Evolutionary conservation across 1,284 basidiomycete genomes (phyloP).

Genomic region (Abortiporus biennis): DNA sequence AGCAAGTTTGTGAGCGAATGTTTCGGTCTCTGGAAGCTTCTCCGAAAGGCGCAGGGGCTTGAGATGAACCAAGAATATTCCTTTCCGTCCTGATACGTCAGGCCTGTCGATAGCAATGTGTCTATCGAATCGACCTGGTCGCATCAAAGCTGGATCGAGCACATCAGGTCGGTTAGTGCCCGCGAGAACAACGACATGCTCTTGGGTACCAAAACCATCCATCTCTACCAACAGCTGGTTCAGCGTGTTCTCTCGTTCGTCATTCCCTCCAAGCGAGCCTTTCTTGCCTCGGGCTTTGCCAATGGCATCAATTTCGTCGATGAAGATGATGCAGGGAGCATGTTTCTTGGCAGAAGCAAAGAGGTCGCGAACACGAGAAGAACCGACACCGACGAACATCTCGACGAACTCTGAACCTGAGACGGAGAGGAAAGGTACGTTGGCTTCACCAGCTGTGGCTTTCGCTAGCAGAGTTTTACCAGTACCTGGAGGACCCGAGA

Average conservation of each 20-base stretch:
- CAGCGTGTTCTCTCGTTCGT: slow-evolving; percentile 96
- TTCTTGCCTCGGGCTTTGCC: slow-evolving; percentile 93
- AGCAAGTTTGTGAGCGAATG: slow-evolving; percentile 86
- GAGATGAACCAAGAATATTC: slow-evolving; percentile 94
- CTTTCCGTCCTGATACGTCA: slow-evolving; percentile 89
- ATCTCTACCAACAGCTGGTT: slow-evolving; percentile 99
- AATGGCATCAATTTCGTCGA: slow-evolving; percentile 98
- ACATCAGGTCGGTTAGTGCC: slow-evolving; percentile 98
- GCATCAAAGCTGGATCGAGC: slow-evolving; percentile 91
- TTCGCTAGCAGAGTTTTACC: slow-evolving; percentile 98
- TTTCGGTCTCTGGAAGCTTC: slow-evolving; percentile 50
- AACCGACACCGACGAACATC: slow-evolving; percentile 99
- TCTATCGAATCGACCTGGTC: slow-evolving; percentile 96
- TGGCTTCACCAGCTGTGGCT: slow-evolving; percentile 96
- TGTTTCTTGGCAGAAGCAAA: slow-evolving; percentile 98
- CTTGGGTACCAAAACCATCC: slow-evolving; percentile 96
- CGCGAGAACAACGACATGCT: slow-evolving; percentile 95
- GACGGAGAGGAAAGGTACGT: slow-evolving; percentile 96
- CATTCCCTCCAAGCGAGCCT: slow-evolving; percentile 89
- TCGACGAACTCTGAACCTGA: slow-evolving; percentile 99
- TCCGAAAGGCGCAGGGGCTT: slow-evolving; percentile 73
- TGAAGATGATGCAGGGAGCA: slow-evolving; percentile 97
- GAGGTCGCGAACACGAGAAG: slow-evolving; percentile 94
- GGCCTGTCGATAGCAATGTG: slow-evolving; percentile 96
- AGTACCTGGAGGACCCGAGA: slow-evolving; percentile 97